A percentile compares a stretch with the other conserved stretches of the same genome.
phyloP scores from a whole-genome alignment of 306 rosid species.

The Vigna mungo region DNA sequence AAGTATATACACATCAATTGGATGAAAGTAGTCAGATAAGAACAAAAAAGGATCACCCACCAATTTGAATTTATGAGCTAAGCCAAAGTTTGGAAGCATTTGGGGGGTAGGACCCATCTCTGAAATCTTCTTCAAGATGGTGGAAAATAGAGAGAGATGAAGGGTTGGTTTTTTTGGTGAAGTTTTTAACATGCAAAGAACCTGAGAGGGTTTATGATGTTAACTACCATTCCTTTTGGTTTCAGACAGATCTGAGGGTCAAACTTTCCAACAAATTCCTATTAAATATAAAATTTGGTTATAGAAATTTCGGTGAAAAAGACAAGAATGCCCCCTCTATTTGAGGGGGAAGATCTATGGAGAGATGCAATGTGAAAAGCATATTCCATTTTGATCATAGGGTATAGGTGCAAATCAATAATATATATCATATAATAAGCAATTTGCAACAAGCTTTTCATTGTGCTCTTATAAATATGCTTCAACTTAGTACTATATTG shows the following conservation, averaged over 20 bases:
- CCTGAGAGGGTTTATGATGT: slow-evolving; percentile 55
- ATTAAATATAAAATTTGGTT: slow-evolving; percentile 47
- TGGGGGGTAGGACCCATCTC: slow-evolving; percentile 55
- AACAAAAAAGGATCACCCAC: slow-evolving; percentile 58
- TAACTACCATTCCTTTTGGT: slow-evolving; percentile 54
- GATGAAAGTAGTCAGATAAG: slow-evolving; percentile 26
- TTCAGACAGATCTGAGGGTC: slow-evolving; percentile 58
- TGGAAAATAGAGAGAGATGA: neutral
- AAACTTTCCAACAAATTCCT: slow-evolving; percentile 48
- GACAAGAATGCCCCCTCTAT: slow-evolving; percentile 48
- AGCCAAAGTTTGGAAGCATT: slow-evolving; percentile 60
- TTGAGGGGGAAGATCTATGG: neutral
- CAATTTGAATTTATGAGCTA: slow-evolving; percentile 64
- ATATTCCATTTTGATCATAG: slow-evolving; percentile 54
- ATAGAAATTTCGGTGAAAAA: slow-evolving; percentile 62
- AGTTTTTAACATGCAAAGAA: slow-evolving; percentile 48
- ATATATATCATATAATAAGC: slow-evolving; percentile 27
- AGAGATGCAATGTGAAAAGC: slow-evolving; percentile 35
- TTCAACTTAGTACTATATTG: slow-evolving; percentile 47
- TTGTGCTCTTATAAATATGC: slow-evolving; percentile 56
- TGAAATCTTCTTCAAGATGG: slow-evolving; percentile 25
- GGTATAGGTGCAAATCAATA: slow-evolving; percentile 31
- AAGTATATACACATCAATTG: neutral
- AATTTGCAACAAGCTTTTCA: slow-evolving; percentile 42
- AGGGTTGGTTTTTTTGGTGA: neutral